These are phyloP conservation scores for Nemophila menziesii DNA, from an alignment of 257 asterid genomes.

Conservation along the genomic window DNA sequence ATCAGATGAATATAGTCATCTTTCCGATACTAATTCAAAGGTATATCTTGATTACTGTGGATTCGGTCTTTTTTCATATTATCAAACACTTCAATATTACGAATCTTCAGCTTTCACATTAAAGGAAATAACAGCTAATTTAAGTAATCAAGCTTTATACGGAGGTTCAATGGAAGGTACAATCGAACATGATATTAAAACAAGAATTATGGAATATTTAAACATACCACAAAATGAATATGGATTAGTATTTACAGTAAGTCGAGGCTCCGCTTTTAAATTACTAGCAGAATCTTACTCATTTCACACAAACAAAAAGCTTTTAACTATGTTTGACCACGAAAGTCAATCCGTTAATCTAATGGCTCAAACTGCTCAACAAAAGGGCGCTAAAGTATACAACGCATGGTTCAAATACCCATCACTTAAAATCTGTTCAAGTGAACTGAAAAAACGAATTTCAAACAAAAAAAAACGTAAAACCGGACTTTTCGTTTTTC, in stretches of 20 bases:
- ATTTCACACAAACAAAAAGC: slow-evolving; percentile 20
- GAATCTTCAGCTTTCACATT: slow-evolving; percentile 22
- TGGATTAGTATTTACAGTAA: slow-evolving; percentile 26
- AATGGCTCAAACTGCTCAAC: slow-evolving; percentile 25
- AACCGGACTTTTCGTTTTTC: slow-evolving; percentile 25
- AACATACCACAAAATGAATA: slow-evolving; percentile 27
- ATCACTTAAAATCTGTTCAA: slow-evolving; percentile 20
- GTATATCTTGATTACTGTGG: slow-evolving; percentile 38
- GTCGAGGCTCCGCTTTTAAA: slow-evolving; percentile 27
- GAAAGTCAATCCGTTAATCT: slow-evolving; percentile 26
- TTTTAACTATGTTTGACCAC: slow-evolving; percentile 29
- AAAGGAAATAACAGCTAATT: slow-evolving; percentile 25
- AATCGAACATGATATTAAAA: slow-evolving; percentile 23
- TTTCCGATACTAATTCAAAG: slow-evolving; percentile 16
- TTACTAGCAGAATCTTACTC: slow-evolving; percentile 27
- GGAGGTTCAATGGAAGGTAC: slow-evolving; percentile 26
- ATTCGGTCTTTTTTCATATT: slow-evolving; percentile 23
- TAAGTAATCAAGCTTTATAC: slow-evolving; percentile 22
- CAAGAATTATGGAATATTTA: slow-evolving; percentile 24
- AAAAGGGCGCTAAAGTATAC: slow-evolving; percentile 23
- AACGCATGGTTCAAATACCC: slow-evolving; percentile 27
- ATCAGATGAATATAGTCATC: slow-evolving; percentile 20
- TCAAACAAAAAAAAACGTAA: slow-evolving; percentile 17
- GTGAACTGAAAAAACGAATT: slow-evolving; percentile 22
- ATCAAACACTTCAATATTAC: slow-evolving; percentile 22